Base-by-base conservation (phyloP, 495 filamentous ascomycete genomes). In the Penicillium odoratum region DNA sequence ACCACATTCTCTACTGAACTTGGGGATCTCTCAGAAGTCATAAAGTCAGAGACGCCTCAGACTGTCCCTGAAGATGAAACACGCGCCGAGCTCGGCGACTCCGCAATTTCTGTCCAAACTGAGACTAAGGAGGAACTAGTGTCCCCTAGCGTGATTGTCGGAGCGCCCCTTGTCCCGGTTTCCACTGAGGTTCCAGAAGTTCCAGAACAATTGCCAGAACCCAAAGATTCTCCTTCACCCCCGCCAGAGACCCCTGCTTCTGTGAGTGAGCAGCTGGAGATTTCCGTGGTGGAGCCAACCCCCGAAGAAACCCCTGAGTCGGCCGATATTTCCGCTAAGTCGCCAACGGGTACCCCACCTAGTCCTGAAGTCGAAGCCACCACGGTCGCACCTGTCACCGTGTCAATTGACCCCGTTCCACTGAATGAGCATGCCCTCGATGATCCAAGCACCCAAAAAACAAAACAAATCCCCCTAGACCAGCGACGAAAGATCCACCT, bases 401-500 rank as follows among this genome's bases (percentile, higher is more conserved):
- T 61, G 30, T 58, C 67, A 9, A 46, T 63, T 51, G 57, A 61
- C 13, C 56, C 53, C 53, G 53, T 55, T 30, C 53, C 52, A 28
- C 13, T 43, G n/a, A 58, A 59, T 38, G 64, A 72, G 34, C 29
- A 42, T 29, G 48, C 58, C 34, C 56, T 65, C 60, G 65, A 74
- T 52, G 44, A 52, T 43, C 40, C 64, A n/a, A 56, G 50, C 31
- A 38, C 52, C 40, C 49, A 61, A 21, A 67, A 65, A 55, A 11
- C 59, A 28, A 57, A 62, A 28, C 44, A 48, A 18, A 51, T 53
- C 26, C 56, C 66, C 13, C 64, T 72, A 51, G 75, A 75, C 53
- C 74, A 79, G 25, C 83, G 78, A 62, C 76, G 78, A 44, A 81
- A 71, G 67, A 68, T 69, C 52, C 60, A 72, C 55, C 63, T 86